Conservation (phyloP, 768 basidiomycete species). For the Galerina marginata region DNA sequence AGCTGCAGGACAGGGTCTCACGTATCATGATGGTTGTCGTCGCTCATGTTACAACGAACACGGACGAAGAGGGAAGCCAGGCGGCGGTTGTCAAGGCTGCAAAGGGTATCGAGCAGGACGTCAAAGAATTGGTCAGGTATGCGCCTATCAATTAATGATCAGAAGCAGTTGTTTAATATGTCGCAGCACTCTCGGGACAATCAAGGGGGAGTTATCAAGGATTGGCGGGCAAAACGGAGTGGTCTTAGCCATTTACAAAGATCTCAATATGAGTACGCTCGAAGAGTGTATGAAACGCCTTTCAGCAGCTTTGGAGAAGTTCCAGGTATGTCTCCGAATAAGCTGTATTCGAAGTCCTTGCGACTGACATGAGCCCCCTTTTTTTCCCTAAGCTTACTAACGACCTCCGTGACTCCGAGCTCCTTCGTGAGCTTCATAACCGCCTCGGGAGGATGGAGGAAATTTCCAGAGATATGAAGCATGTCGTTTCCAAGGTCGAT, state of each 20-base stretch:
- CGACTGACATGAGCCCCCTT: too few species aligned
- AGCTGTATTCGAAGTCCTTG: not conserved
- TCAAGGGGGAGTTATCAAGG: constrained; percentile 13
- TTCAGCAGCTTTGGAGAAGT: constrained; percentile 8
- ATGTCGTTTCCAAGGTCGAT: not conserved
- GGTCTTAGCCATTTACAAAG: constrained; percentile 12
- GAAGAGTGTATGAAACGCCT: constrained; percentile 18
- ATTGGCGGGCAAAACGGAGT: constrained; percentile 18
- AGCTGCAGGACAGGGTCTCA: constrained; percentile 13
- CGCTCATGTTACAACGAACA: not conserved
- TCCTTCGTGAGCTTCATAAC: not conserved
- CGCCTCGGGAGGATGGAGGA: constrained; percentile 1
- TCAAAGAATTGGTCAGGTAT: not conserved
- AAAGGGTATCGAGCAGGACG: not conserved
- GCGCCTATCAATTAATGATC: not conserved
- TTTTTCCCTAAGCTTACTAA: not conserved
- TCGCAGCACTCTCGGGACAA: constrained; percentile 14
- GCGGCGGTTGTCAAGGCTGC: not conserved
- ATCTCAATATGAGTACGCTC: constrained; percentile 18
- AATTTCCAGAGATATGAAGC: constrained; percentile 1
- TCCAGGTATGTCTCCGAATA: not conserved
- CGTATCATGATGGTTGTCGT: constrained; percentile 6
- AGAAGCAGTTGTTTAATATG: constrained; percentile 1
- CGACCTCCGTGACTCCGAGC: constrained; percentile 4
- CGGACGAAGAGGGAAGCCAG: not conserved